Evolutionary conservation across 2,329 filamentous ascomycete genomes (phyloP).

Genomic region (Pseudohalonectria lignicola): DNA sequence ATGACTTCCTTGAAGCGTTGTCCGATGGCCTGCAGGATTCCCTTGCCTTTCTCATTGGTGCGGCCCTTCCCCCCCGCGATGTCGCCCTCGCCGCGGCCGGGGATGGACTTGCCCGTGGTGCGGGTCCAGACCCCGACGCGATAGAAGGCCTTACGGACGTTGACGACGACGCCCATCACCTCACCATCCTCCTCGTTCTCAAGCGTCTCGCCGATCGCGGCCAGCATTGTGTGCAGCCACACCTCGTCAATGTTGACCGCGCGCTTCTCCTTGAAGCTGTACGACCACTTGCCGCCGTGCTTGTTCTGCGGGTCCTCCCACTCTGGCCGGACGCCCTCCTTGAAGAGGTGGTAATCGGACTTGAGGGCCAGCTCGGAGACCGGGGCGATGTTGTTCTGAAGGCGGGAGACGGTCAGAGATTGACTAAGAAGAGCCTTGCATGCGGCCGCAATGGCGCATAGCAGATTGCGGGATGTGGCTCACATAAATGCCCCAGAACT

Average conservation of each 20-base stretch:
- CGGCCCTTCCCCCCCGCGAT: constrained; percentile 69
- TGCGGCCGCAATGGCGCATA: too few species aligned
- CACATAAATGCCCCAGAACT: constrained; percentile 99
- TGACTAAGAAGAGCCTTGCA: too few species aligned
- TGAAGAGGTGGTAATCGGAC: constrained; percentile 99
- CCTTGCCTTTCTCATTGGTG: constrained; percentile 69
- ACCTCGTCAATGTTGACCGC: constrained; percentile 84
- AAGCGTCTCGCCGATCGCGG: constrained; percentile 93
- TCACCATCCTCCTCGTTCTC: constrained; percentile 92
- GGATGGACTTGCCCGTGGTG: constrained; percentile 77
- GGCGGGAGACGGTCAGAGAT: neutral
- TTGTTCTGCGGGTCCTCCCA: constrained; percentile 99
- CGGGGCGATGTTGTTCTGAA: constrained; percentile 93
- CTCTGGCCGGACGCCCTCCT: constrained; percentile 90
- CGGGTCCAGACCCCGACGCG: constrained; percentile 96
- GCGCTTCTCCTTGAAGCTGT: constrained; percentile 94
- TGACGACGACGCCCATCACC: constrained; percentile 98
- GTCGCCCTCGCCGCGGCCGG: constrained; percentile 62
- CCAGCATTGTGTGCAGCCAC: constrained; percentile 95
- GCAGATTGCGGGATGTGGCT: constrained; percentile 26
- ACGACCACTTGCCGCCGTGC: constrained; percentile 98
- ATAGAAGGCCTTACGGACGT: constrained; percentile 97
- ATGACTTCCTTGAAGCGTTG: constrained; percentile 87
- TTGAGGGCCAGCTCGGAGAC: constrained; percentile 94
- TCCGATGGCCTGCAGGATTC: constrained; percentile 76